A percentile compares a stretch with the other conserved stretches of the same genome.
phyloP scores from a whole-genome alignment of 2,329 filamentous ascomycete species.

The Fusarium solani-melongenae region DNA sequence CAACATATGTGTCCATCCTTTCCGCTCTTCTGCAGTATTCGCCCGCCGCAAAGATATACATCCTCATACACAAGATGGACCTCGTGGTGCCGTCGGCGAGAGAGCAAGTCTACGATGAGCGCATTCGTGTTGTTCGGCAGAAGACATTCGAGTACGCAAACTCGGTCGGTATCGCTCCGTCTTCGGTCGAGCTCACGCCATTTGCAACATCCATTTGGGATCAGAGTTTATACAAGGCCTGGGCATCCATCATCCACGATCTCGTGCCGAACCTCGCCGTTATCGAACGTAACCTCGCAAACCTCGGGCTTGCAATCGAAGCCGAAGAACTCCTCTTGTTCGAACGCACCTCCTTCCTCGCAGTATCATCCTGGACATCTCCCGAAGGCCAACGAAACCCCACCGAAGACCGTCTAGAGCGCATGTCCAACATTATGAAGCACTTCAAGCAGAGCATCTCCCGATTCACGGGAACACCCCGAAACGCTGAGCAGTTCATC shows the following conservation, averaged over 20 bases:
- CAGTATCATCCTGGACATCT: conserved; percentile 91
- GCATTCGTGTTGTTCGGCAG: conserved; percentile 79
- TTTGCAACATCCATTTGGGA: conserved; percentile 99
- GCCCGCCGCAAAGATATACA: conserved; percentile 84
- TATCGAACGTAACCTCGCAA: conserved; percentile 87
- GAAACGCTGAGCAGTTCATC: conserved; percentile 83
- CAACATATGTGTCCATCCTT: conserved; percentile 92
- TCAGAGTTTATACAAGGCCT: conserved; percentile 96
- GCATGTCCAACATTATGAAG: conserved; percentile 96
- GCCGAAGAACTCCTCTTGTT: conserved; percentile 95
- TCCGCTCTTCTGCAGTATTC: conserved; percentile 89
- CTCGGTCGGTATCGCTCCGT: conserved; percentile 47
- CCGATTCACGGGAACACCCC: conserved; percentile 82
- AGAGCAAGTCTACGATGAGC: conserved; percentile 85
- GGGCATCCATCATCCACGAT: conserved; percentile 98
- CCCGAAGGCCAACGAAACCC: conserved; percentile 82
- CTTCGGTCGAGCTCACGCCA: conserved; percentile 76
- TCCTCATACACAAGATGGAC: conserved; percentile 99
- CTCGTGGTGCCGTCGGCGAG: conserved; percentile 85
- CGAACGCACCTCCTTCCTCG: conserved; percentile 94
- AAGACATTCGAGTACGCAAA: conserved; percentile 71
- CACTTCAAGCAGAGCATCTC: conserved; percentile 91
- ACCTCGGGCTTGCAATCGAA: conserved; percentile 86
- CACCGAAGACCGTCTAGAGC: conserved; percentile 91
- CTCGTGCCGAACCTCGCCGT: conserved; percentile 92